Conservation (phyloP, 257 asterid species). For the Linderniella brevidens region DNA sequence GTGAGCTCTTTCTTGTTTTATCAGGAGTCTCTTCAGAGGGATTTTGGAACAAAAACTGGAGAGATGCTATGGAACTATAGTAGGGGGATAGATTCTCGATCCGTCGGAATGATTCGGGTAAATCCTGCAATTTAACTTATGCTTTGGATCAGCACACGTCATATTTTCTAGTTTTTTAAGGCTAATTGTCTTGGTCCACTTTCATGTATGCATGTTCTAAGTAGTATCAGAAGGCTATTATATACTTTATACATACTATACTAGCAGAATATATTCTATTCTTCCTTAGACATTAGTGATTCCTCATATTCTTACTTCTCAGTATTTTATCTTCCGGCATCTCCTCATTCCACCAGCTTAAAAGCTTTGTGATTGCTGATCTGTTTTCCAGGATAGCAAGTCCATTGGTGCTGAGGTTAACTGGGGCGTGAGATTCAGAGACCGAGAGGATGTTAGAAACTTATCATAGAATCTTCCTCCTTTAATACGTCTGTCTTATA, state of each 20-base stretch:
- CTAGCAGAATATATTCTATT: no score
- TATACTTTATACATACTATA: no score
- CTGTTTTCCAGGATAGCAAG: slow-evolving; percentile 63
- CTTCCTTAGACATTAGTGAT: no score
- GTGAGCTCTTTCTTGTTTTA: slow-evolving; percentile 7
- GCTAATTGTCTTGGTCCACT: neutral
- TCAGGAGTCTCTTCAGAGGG: slow-evolving; percentile 89
- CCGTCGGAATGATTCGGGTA: slow-evolving; percentile 58
- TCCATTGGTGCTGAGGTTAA: slow-evolving; percentile 93
- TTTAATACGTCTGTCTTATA: slow-evolving; percentile 7
- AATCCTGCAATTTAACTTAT: neutral
- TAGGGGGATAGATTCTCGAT: slow-evolving; percentile 74
- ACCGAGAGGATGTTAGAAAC: slow-evolving; percentile 55
- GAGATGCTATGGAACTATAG: slow-evolving; percentile 88
- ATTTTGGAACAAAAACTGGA: slow-evolving; percentile 82
- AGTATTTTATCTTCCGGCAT: no score
- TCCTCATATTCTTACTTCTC: no score
- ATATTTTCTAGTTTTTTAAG: neutral
- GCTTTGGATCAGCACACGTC: neutral
- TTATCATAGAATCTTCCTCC: slow-evolving; percentile 6
- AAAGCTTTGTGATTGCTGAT: slow-evolving; percentile 1
- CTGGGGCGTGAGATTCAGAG: slow-evolving; percentile 96
- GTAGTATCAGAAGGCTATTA: neutral
- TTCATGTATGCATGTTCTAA: slow-evolving; percentile 8
- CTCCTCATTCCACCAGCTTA: neutral